A percentile compares a stretch with the other conserved stretches of the same genome.
Conservation (phyloP, 1,284 basidiomycete genomes). For the Wolfiporia cocos region DNA sequence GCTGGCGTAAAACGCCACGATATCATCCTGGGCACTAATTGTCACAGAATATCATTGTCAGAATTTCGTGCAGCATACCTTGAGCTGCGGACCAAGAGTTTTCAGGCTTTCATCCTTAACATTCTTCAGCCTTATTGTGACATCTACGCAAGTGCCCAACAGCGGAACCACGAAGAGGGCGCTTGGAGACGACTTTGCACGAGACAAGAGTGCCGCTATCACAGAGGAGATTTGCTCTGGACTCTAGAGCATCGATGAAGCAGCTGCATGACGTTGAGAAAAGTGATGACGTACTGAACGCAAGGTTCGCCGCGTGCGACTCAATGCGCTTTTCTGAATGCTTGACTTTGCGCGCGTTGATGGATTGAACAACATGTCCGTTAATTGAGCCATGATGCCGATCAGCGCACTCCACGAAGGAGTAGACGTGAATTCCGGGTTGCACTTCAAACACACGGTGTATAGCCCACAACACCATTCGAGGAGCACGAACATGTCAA, state of each 20-base stretch:
- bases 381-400: slow-evolving; percentile 46
- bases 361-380: slow-evolving; percentile 52
- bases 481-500: slow-evolving; percentile 66
- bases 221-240: slow-evolving; percentile 40
- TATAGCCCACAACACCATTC: slow-evolving; percentile 72
- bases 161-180: slow-evolving; percentile 46
- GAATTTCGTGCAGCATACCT: slow-evolving; percentile 26
- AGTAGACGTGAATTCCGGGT: slow-evolving; percentile 38
- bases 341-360: slow-evolving; percentile 49
- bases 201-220: slow-evolving; percentile 42
- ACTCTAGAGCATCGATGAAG: slow-evolving; percentile 26
- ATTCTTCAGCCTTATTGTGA: slow-evolving; percentile 54
- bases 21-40: slow-evolving; percentile 33
- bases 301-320: slow-evolving; percentile 56
- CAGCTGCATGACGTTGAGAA: slow-evolving; percentile 4
- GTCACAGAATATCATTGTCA: not conserved
- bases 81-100: slow-evolving; percentile 35
- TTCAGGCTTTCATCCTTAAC: slow-evolving; percentile 36
- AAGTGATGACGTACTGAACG: slow-evolving; percentile 40
- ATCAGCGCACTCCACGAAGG: slow-evolving; percentile 45
- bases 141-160: slow-evolving; percentile 56
- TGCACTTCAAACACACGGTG: slow-evolving; percentile 37
- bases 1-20: slow-evolving; percentile 46
- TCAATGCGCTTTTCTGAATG: slow-evolving; percentile 53
- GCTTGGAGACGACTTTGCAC: slow-evolving; percentile 41